Evolutionary conservation across 148 eudicot genomes (phyloP).

Genomic region (Silene latifolia): DNA sequence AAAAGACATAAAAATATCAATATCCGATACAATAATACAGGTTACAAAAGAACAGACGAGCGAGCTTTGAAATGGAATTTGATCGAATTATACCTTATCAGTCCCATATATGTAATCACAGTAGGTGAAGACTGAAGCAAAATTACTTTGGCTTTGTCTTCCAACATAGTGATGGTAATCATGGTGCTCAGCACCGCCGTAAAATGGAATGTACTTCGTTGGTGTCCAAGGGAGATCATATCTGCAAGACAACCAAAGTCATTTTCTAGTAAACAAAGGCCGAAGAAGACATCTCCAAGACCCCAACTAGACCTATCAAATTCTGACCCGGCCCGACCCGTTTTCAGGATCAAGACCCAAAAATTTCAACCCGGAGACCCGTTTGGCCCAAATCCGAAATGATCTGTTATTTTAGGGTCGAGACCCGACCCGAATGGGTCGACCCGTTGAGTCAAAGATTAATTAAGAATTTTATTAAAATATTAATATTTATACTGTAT

Average conservation of each 20-base stretch:
- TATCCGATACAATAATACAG: conserved; percentile 4
- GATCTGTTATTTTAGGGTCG: too few relatives aligned
- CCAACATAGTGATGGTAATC: conserved; percentile 99
- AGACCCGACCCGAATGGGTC: too few relatives aligned
- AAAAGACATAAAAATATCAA: conserved; percentile 16
- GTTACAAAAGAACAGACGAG: not conserved
- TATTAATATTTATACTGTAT: too few relatives aligned
- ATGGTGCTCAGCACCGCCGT: conserved; percentile 93
- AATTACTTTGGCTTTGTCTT: conserved; percentile 93
- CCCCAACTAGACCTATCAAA: too few relatives aligned
- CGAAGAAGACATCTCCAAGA: too few relatives aligned
- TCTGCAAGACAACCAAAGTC: conserved; percentile 35
- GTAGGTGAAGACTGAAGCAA: conserved; percentile 93
- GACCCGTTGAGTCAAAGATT: too few relatives aligned
- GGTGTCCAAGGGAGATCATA: conserved; percentile 87
- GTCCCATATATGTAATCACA: conserved; percentile 97
- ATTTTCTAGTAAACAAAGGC: too few relatives aligned
- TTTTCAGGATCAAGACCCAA: too few relatives aligned
- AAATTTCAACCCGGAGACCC: too few relatives aligned
- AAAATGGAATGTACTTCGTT: conserved; percentile 84
- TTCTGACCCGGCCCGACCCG: too few relatives aligned
- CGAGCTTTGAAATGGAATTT: not conserved
- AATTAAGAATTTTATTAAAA: too few relatives aligned
- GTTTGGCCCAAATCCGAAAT: too few relatives aligned
- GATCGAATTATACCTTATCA: conserved; percentile 58